These are phyloP conservation scores for Pythium oligandrum DNA, from an alignment of 352 stramenopile species.

Conservation along the genomic window DNA sequence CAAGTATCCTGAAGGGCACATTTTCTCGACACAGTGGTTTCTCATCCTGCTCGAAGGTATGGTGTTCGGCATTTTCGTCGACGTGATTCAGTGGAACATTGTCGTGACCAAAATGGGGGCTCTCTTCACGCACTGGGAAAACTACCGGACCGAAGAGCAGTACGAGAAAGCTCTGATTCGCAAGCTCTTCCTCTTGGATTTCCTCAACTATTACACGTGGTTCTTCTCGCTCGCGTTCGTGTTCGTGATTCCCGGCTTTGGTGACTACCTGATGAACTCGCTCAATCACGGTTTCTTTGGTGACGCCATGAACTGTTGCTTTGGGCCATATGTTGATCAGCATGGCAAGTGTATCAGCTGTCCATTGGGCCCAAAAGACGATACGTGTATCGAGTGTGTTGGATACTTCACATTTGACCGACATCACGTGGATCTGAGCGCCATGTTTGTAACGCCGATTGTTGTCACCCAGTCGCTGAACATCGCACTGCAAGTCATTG, in stretches of 20 bases:
- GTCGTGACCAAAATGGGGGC: slow-evolving; percentile 83
- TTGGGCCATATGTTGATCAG: slow-evolving; percentile 78
- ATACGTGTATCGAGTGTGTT: slow-evolving; percentile 66
- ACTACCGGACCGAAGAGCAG: slow-evolving; percentile 82
- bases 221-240: slow-evolving; percentile 89
- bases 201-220: slow-evolving; percentile 91
- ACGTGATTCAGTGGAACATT: slow-evolving; percentile 88
- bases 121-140: slow-evolving; percentile 87
- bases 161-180: slow-evolving; percentile 79
- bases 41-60: slow-evolving; percentile 78
- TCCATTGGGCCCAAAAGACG: slow-evolving; percentile 60
- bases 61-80: slow-evolving; percentile 84
- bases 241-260: slow-evolving; percentile 80
- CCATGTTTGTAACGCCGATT: slow-evolving; percentile 86
- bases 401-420: slow-evolving; percentile 83
- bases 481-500: slow-evolving; percentile 61
- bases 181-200: slow-evolving; percentile 84
- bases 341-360: slow-evolving; percentile 59
- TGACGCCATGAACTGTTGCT: slow-evolving; percentile 85
- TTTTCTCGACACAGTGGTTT: slow-evolving; percentile 84
- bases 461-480: slow-evolving; percentile 82
- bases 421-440: slow-evolving; percentile 75
- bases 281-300: slow-evolving; percentile 80
- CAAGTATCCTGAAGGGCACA: slow-evolving; percentile 63
- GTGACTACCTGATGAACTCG: slow-evolving; percentile 81